Conservation (phyloP, 352 stramenopile genomes). For the Hyaloperonospora brassicae region DNA sequence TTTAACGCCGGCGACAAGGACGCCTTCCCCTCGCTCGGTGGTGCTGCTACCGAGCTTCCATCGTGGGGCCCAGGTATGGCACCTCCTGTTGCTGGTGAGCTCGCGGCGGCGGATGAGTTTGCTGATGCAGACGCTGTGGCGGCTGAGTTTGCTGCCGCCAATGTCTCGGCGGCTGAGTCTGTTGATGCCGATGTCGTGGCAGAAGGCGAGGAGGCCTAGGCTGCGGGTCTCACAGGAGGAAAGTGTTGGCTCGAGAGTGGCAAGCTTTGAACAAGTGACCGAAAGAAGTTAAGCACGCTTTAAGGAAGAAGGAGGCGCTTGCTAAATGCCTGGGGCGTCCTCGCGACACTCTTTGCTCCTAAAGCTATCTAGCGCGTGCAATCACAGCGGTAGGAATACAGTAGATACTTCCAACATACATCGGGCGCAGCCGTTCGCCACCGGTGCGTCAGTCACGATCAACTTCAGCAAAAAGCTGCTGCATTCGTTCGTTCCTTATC, state of each 20-base stretch:
- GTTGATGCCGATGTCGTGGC: slow-evolving; percentile 32
- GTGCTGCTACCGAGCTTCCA: slow-evolving; percentile 31
- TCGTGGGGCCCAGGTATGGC: slow-evolving; percentile 61
- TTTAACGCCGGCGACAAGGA: slow-evolving; percentile 73
- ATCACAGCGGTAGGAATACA: slow-evolving; percentile 29
- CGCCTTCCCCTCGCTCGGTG: slow-evolving; percentile 75
- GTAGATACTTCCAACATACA: slow-evolving; percentile 31
- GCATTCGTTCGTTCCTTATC: slow-evolving; percentile 67
- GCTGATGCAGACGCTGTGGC: neutral
- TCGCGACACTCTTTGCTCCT: slow-evolving; percentile 15
- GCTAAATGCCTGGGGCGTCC: slow-evolving; percentile 20
- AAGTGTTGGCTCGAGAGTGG: slow-evolving; percentile 11
- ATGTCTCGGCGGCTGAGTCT: neutral
- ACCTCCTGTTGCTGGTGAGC: slow-evolving; percentile 26
- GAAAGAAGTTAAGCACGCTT: slow-evolving; percentile 24
- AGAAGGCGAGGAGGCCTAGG: slow-evolving; percentile 31
- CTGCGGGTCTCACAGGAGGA: neutral
- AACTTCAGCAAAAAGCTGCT: slow-evolving; percentile 63
- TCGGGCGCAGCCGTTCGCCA: slow-evolving; percentile 7
- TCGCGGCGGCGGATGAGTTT: slow-evolving; percentile 33
- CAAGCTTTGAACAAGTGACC: slow-evolving; percentile 15
- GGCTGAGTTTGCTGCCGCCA: neutral
- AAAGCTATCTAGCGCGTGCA: slow-evolving; percentile 11
- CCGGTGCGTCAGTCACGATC: slow-evolving; percentile 19
- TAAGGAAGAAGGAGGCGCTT: slow-evolving; percentile 10